Percentiles rank a stretch among this genome's conserved stretches.
Conservation (phyloP, 2,329 filamentous ascomycete species). For the Alternaria gansuensis region DNA sequence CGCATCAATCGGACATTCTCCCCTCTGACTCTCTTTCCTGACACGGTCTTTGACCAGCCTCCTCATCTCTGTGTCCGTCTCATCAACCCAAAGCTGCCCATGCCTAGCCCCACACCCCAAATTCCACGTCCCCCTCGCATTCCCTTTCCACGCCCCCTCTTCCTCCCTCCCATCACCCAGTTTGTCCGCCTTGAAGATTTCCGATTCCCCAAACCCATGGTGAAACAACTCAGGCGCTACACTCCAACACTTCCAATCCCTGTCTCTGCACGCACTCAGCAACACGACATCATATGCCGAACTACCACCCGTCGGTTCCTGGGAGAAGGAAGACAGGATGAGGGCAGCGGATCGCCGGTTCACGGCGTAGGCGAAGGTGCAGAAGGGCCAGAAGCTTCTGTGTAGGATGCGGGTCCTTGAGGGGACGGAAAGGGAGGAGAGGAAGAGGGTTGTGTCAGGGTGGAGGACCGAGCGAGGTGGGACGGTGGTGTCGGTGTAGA, state of each 20-base stretch:
- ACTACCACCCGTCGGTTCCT: conserved; percentile 32
- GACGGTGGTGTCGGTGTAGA: conserved; percentile 45
- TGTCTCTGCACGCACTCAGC: conserved; percentile 52
- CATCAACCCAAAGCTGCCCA: conserved; percentile 19
- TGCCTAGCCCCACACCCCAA: conserved; percentile 25
- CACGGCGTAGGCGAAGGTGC: conserved; percentile 55
- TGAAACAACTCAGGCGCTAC: conserved; percentile 55
- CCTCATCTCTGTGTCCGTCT: conserved; percentile 8
- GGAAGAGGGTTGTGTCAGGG: conserved; percentile 40
- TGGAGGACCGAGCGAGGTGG: conserved; percentile 36
- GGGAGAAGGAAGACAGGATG: conserved; percentile 38
- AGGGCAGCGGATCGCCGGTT: conserved; percentile 44
- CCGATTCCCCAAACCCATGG: conserved; percentile 44
- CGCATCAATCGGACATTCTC: conserved; percentile 19
- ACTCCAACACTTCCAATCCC: conserved; percentile 48
- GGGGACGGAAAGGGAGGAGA: conserved; percentile 39
- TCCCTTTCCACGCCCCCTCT: background rate
- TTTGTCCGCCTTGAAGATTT: conserved; percentile 28
- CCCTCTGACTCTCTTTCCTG: conserved; percentile 6
- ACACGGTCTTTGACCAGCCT: conserved; percentile 9
- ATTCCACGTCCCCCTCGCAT: conserved; percentile 26
- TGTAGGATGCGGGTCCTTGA: conserved; percentile 46
- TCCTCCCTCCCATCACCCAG: background rate
- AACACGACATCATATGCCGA: conserved; percentile 52
- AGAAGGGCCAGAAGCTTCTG: conserved; percentile 49